These are phyloP conservation scores for Populus hybrid DNA, from an alignment of 441 rosid species.

Conservation along the genomic window DNA sequence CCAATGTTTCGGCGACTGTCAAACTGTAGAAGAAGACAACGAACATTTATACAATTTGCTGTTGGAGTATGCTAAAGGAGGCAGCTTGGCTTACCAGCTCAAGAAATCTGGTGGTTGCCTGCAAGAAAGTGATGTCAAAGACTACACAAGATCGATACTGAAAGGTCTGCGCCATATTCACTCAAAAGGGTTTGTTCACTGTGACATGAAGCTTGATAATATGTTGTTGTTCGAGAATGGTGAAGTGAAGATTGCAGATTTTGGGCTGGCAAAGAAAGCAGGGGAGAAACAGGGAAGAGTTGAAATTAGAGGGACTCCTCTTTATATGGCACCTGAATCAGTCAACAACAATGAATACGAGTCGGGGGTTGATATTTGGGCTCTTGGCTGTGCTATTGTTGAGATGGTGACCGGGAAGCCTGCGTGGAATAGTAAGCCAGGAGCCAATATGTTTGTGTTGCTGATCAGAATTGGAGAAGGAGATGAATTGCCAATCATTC, in stretches of 20 bases:
- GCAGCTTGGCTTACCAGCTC: slow-evolving; percentile 54
- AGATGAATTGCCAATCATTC: slow-evolving; percentile 56
- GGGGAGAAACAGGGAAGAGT: slow-evolving; percentile 28
- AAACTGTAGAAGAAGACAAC: slow-evolving; percentile 40
- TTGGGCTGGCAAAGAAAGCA: slow-evolving; percentile 58
- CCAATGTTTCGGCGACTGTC: slow-evolving; percentile 41
- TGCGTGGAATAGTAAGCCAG: slow-evolving; percentile 50
- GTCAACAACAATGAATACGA: slow-evolving; percentile 60
- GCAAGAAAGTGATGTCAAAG: slow-evolving; percentile 41
- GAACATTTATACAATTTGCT: slow-evolving; percentile 47
- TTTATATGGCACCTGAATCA: slow-evolving; percentile 84
- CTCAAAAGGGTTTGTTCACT: slow-evolving; percentile 66
- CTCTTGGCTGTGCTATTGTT: slow-evolving; percentile 67
- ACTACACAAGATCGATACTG: slow-evolving; percentile 49
- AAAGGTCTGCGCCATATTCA: slow-evolving; percentile 63
- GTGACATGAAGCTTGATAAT: slow-evolving; percentile 77
- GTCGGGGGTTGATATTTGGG: slow-evolving; percentile 77
- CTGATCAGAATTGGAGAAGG: slow-evolving; percentile 62
- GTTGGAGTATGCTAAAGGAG: slow-evolving; percentile 70
- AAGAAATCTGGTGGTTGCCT: slow-evolving; percentile 35
- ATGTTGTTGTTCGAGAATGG: slow-evolving; percentile 50
- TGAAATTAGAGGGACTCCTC: slow-evolving; percentile 75
- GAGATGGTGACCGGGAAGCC: slow-evolving; percentile 80
- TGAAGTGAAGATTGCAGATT: slow-evolving; percentile 70
- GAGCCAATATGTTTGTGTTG: slow-evolving; percentile 37